Percentiles rank a stretch among this genome's conserved stretches.
Conservation (phyloP, 345 rosid species). For the Garcia nutans region DNA sequence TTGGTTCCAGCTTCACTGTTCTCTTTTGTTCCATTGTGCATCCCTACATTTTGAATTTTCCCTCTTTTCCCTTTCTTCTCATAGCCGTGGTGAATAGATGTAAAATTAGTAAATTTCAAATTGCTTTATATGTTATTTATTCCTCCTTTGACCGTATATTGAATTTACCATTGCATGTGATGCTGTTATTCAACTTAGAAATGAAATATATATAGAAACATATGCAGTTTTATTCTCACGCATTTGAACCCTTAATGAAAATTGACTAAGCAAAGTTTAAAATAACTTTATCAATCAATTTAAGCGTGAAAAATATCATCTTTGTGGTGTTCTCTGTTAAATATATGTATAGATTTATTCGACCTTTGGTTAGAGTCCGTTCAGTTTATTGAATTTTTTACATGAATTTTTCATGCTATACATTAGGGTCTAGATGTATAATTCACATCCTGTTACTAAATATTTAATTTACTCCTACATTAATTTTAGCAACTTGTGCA, state of each 20-base stretch:
- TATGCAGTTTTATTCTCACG: not conserved
- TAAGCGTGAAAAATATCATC: not conserved
- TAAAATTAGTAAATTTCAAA: not conserved
- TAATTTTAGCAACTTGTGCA: too few relatives aligned
- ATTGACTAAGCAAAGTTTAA: not conserved
- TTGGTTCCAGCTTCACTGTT: not conserved
- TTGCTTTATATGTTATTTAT: not conserved
- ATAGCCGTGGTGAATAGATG: not conserved
- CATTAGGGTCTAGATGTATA: not conserved
- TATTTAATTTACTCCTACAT: too few relatives aligned
- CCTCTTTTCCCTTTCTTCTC: not conserved
- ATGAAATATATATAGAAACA: not conserved
- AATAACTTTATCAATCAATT: not conserved
- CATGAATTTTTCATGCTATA: not conserved
- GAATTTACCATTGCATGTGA: not conserved
- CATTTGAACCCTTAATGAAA: not conserved
- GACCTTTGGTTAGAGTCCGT: too few relatives aligned
- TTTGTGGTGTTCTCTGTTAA: not conserved
- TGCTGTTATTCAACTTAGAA: too few relatives aligned
- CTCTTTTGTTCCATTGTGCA: not conserved
- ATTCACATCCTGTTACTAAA: not conserved
- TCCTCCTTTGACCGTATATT: constrained; percentile 2
- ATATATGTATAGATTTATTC: too few relatives aligned
- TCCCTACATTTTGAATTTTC: not conserved
- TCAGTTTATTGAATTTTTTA: not conserved